Conservation (phyloP, 2,329 filamentous ascomycete genomes). For the Aspergillus caelatus region DNA sequence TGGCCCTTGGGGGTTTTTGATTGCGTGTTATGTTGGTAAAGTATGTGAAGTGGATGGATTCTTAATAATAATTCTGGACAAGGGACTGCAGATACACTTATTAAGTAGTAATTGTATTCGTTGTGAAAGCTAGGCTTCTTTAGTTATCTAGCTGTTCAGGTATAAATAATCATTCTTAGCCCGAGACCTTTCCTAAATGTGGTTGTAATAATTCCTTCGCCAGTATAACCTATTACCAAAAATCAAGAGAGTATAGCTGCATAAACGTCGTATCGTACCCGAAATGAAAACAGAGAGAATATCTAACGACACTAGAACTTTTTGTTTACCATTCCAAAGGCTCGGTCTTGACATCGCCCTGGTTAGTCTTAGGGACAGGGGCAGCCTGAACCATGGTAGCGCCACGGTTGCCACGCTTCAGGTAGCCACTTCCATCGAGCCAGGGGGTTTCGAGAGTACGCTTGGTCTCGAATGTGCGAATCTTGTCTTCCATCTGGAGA, state of each 20-base stretch:
- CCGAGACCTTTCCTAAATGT: slow-evolving; percentile 1
- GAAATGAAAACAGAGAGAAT: slow-evolving; percentile 24
- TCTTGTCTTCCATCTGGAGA: slow-evolving; percentile 89
- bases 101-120: slow-evolving; percentile 1
- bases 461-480: slow-evolving; percentile 77
- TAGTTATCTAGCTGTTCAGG: neutral
- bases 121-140: neutral
- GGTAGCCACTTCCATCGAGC: slow-evolving; percentile 84
- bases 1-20: neutral
- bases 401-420: slow-evolving; percentile 59
- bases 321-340: slow-evolving; percentile 79
- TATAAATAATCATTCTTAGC: slow-evolving; percentile 2
- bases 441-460: slow-evolving; percentile 80
- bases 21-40: neutral
- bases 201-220: neutral
- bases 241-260: slow-evolving; percentile 6
- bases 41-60: neutral
- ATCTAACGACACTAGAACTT: slow-evolving; percentile 3
- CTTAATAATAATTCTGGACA: neutral
- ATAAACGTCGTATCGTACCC: slow-evolving; percentile 29
- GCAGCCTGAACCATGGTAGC: slow-evolving; percentile 65
- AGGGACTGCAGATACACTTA: neutral
- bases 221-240: neutral
- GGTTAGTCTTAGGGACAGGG: slow-evolving; percentile 84
- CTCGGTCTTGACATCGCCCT: slow-evolving; percentile 80